Evolutionary conservation across 2,329 filamentous ascomycete species (phyloP), one percentile per base, ranked within the genome.

Genomic region (Hymenoscyphus linearis): DNA sequence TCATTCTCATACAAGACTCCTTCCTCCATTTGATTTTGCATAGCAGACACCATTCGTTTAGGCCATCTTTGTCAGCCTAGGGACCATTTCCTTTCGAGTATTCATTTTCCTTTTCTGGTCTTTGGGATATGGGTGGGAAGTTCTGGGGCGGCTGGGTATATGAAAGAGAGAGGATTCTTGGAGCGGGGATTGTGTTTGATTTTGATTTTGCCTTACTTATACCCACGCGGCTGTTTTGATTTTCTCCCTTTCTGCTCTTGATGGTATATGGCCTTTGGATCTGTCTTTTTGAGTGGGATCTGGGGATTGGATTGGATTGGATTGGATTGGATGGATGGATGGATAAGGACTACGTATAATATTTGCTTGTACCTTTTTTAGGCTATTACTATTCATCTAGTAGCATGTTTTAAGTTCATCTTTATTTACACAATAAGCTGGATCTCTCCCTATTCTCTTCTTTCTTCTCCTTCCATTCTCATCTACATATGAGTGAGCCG

Each of bases 21-120:
- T 31, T 31, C 31, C 31, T 31, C 37, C 35, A 16, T 40, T 62
- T 62, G 47, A 12, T 31, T 62, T 55, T 53, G 37, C 26, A 37
- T 55, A 34, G 55, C 56, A 37, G 14, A 47, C 34, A 35, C n/a
- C 31, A 36, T 36, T 36, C 34, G 53, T 55, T 55, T 22, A n/a
- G 37, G 37, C 14, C 16, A 40, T 40, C n/a, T n/a, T 16, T 16
- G 37, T 40, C 9, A 2, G 16, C 16, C 16, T 16, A 6, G 31
- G 31, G 31, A 31, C 31, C 31, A 5, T 31, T 7, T 31, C 6
- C 31, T 31, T 5, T 31, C n/a, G 31, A 31, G 1, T 31, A 1
- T 31, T 31, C 31, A n/a, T 40, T 40, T 40, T 40, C 37, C n/a
- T 40, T n/a, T 6, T 18, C n/a, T 7, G 16, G 52, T 9, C 12